Conservation (phyloP, 352 stramenopile species). For the Phytophthora sojae region DNA sequence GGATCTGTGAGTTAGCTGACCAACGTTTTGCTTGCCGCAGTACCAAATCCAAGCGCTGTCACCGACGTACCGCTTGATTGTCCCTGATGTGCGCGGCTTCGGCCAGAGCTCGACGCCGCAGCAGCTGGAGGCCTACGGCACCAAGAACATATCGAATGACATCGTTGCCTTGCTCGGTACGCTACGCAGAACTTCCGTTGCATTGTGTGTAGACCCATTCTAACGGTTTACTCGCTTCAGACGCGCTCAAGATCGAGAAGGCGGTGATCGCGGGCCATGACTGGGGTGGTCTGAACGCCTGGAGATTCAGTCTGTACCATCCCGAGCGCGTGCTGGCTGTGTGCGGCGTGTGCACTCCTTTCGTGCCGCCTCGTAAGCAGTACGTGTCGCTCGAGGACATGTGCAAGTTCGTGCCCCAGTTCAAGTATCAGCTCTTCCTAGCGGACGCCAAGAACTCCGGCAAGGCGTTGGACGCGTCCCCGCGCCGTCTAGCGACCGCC, state of each 20-base stretch:
- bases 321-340: conserved; percentile 60
- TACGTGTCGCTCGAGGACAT: conserved; percentile 49
- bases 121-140: conserved; percentile 49
- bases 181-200: background rate
- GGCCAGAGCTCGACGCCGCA: conserved; percentile 55
- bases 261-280: conserved; percentile 65
- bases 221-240: conserved; percentile 23
- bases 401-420: conserved; percentile 35
- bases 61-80: conserved; percentile 65
- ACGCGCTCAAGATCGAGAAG: conserved; percentile 57
- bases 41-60: conserved; percentile 60
- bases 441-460: conserved; percentile 38
- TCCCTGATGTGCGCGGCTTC: conserved; percentile 60
- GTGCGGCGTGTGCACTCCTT: conserved; percentile 66
- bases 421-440: conserved; percentile 55
- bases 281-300: conserved; percentile 60
- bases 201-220: background rate
- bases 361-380: conserved; percentile 41
- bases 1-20: background rate
- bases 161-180: conserved; percentile 49
- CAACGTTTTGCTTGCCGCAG: conserved; percentile 12
- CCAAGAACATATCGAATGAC: conserved; percentile 58
- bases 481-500: conserved; percentile 37
- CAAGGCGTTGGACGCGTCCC: conserved; percentile 41
- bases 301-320: conserved; percentile 66